Evolutionary conservation across 1,139 yeast species (phyloP).

Genomic region (Taiozyma sp.): DNA sequence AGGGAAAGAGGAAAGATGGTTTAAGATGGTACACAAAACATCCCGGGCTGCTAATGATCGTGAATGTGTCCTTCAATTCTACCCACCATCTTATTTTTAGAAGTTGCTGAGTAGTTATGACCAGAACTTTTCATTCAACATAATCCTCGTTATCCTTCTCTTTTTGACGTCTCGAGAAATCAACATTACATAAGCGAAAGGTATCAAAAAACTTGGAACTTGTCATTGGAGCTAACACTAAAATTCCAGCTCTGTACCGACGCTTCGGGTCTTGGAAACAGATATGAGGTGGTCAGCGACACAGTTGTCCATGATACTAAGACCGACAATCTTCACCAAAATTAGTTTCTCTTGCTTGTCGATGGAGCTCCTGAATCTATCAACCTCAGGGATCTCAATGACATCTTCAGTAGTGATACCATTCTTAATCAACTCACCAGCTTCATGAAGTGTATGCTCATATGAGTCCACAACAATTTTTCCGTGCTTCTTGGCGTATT

Average conservation of each 20-base stretch:
- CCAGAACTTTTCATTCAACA: too few species aligned
- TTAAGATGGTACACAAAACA: too few species aligned
- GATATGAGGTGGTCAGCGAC: slow-evolving; percentile 33
- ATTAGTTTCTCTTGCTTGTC: slow-evolving; percentile 29
- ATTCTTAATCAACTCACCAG: slow-evolving; percentile 58
- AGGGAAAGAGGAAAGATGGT: too few species aligned
- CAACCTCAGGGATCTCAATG: slow-evolving; percentile 42
- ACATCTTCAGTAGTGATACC: slow-evolving; percentile 33
- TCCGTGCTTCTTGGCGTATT: slow-evolving; percentile 24
- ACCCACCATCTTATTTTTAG: too few species aligned
- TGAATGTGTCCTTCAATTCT: too few species aligned
- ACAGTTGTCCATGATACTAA: slow-evolving; percentile 57
- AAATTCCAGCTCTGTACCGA: slow-evolving; percentile 27
- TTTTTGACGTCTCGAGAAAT: not conserved
- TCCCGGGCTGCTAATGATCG: too few species aligned
- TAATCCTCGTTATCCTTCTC: too few species aligned
- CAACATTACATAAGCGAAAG: not conserved
- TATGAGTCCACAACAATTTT: slow-evolving; percentile 56
- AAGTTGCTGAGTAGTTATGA: too few species aligned
- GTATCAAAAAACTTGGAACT: too few species aligned
- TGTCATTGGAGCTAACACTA: not conserved
- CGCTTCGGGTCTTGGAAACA: slow-evolving; percentile 18
- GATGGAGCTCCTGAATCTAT: slow-evolving; percentile 7
- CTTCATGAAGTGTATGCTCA: slow-evolving; percentile 52
- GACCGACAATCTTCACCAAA: slow-evolving; percentile 52